phyloP scores from a whole-genome alignment of 257 asterid species.

The Asclepias syriaca region DNA sequence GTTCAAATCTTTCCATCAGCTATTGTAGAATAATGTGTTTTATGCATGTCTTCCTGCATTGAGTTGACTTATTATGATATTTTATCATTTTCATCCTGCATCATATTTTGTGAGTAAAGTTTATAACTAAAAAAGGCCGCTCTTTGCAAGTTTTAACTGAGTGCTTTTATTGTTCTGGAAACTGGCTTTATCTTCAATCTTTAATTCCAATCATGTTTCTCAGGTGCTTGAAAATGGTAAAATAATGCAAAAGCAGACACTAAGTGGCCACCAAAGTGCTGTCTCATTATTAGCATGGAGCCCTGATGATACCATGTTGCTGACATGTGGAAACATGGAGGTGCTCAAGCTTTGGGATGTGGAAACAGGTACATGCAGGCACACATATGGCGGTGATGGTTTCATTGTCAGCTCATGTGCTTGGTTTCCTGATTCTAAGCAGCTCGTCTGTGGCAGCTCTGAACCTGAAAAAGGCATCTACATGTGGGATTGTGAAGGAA shows the following conservation, averaged over 20 bases:
- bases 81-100: background rate
- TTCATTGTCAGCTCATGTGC: slow-evolving; percentile 83
- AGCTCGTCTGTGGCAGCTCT: slow-evolving; percentile 90
- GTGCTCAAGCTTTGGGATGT: slow-evolving; percentile 90
- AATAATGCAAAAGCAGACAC: slow-evolving; percentile 36
- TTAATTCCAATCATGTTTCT: background rate
- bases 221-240: slow-evolving; percentile 72
- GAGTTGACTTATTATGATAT: background rate
- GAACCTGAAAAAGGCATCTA: slow-evolving; percentile 80
- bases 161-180: slow-evolving; percentile 14
- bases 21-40: background rate
- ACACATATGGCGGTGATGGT: slow-evolving; percentile 61
- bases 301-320: slow-evolving; percentile 86
- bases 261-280: slow-evolving; percentile 63
- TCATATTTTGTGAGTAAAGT: background rate
- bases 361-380: slow-evolving; percentile 79
- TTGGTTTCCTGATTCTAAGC: slow-evolving; percentile 94
- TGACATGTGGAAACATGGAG: slow-evolving; percentile 85
- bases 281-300: slow-evolving; percentile 88
- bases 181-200: slow-evolving; percentile 1
- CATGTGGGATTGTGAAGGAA: slow-evolving; percentile 92
- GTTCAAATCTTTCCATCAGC: background rate
- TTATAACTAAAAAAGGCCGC: background rate
- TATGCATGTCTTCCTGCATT: background rate
- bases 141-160: background rate